These are phyloP conservation scores for Plasmodium knowlesi DNA, from an alignment of 169 alveolate species.

Conservation along the genomic window DNA sequence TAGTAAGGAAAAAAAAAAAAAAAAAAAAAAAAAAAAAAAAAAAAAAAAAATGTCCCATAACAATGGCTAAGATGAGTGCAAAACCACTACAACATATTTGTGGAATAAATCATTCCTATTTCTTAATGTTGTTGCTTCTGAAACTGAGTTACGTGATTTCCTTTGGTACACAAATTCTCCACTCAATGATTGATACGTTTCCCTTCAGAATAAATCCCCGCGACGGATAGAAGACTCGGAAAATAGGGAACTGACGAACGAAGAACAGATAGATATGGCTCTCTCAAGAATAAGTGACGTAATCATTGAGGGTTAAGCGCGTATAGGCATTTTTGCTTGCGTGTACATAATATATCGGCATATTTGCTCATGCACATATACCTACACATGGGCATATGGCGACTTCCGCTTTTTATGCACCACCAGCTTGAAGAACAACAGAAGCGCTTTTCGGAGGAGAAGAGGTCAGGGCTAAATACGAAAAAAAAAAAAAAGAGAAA, in stretches of 20 bases:
- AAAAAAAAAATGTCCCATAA: background rate
- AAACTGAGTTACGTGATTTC: background rate
- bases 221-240: background rate
- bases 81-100: background rate
- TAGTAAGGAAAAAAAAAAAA: conserved; percentile 11
- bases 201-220: conserved; percentile 13
- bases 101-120: background rate
- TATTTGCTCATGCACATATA: background rate
- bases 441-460: conserved; percentile 30
- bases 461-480: background rate
- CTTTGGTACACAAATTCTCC: background rate
- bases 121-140: background rate
- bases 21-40: conserved; percentile 6
- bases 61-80: background rate
- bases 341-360: background rate
- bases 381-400: background rate
- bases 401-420: background rate
- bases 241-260: conserved; percentile 5
- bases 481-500: background rate
- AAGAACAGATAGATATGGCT: conserved; percentile 45
- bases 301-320: background rate
- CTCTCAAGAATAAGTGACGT: conserved; percentile 47
- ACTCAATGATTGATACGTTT: background rate
- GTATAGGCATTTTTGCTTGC: background rate
- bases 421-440: conserved; percentile 42